These are phyloP conservation scores for Sechiopsis laciniata DNA, from an alignment of 306 rosid species.

Conservation along the genomic window DNA sequence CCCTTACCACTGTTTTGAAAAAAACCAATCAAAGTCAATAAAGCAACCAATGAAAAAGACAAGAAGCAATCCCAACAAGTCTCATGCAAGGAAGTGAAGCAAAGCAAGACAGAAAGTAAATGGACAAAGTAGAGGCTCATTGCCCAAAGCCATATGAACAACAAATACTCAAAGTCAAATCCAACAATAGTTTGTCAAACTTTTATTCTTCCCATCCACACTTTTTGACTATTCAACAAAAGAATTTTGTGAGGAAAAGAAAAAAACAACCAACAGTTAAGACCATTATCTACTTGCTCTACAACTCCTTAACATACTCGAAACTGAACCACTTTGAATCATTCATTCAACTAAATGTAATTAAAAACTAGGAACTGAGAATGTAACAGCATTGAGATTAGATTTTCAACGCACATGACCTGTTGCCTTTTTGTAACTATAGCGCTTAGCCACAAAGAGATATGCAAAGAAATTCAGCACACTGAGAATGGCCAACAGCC, in stretches of 20 bases:
- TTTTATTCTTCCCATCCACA: neutral
- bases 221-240: slow-evolving; percentile 17
- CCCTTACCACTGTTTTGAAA: neutral
- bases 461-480: slow-evolving; percentile 47
- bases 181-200: neutral
- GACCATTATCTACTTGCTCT: too few species aligned
- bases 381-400: neutral
- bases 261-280: neutral
- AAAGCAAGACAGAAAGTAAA: neutral
- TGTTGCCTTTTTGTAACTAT: slow-evolving; percentile 47
- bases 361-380: neutral
- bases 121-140: slow-evolving; percentile 17
- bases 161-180: slow-evolving; percentile 3
- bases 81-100: slow-evolving; percentile 3
- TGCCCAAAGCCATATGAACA: slow-evolving; percentile 12
- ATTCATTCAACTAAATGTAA: slow-evolving; percentile 1
- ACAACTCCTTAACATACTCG: too few species aligned
- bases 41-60: neutral
- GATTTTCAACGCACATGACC: slow-evolving; percentile 15
- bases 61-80: slow-evolving; percentile 2
- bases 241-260: neutral
- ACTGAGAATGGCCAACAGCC: slow-evolving; percentile 62
- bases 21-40: slow-evolving; percentile 5
- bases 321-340: neutral
- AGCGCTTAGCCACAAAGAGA: slow-evolving; percentile 56